Evolutionary conservation across 345 rosid genomes (phyloP).

Genomic region (Eucalyptus curtisii): DNA sequence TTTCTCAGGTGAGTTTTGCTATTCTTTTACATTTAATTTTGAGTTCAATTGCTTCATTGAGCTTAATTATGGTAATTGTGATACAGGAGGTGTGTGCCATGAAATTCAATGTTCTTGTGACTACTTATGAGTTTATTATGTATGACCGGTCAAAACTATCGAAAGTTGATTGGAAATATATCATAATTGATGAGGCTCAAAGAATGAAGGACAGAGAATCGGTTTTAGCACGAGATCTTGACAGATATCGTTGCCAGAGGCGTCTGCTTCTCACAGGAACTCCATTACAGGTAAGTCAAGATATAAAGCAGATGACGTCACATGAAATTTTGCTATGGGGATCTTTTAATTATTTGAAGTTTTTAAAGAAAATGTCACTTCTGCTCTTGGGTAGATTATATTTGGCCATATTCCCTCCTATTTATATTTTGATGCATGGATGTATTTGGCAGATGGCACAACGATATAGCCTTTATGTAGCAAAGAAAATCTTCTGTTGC

Average conservation of each 20-base stretch:
- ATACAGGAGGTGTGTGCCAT: conserved; percentile 85
- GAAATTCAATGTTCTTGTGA: conserved; percentile 97
- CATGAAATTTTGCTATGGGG: background rate
- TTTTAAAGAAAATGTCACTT: background rate
- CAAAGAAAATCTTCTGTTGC: background rate
- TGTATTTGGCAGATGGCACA: background rate
- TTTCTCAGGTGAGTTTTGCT: conserved; percentile 64
- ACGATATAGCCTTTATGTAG: background rate
- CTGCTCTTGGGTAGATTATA: background rate
- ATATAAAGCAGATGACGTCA: background rate
- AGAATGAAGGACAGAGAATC: conserved; percentile 99
- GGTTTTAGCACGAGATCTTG: conserved; percentile 99
- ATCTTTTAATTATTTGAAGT: background rate
- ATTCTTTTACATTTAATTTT: background rate
- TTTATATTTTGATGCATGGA: background rate
- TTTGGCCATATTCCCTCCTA: background rate
- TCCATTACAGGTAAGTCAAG: conserved; percentile 83
- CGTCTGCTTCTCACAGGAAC: conserved; percentile 99
- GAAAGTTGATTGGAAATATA: conserved; percentile 97
- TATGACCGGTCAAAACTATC: conserved; percentile 96
- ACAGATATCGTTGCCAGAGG: conserved; percentile 96
- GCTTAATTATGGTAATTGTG: background rate
- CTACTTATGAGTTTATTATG: conserved; percentile 99
- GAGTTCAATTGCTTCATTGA: conserved; percentile 1
- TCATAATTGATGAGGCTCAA: conserved; percentile 98